Conservation (phyloP, 2,329 filamentous ascomycete species). For the Raffaelea arxii region DNA sequence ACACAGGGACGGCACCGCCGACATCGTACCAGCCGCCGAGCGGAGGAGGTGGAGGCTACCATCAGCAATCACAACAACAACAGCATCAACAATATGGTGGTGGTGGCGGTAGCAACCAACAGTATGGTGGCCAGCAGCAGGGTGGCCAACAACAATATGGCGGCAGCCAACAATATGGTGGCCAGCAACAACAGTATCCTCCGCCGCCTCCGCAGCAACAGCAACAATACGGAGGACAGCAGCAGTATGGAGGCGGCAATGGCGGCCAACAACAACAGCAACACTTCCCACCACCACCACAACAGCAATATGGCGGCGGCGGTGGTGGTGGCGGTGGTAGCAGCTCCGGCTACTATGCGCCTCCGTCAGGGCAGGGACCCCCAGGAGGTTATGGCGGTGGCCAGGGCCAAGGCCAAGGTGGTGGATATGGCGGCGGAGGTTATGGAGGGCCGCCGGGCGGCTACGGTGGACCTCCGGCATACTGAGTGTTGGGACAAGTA, state of each 20-base stretch:
- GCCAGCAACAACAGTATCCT: neutral
- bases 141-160: neutral
- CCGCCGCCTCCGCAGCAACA: neutral
- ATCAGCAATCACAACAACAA: neutral
- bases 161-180: no score
- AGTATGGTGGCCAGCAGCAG: neutral
- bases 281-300: neutral
- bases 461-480: constrained; percentile 13
- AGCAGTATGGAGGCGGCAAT: neutral
- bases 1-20: constrained; percentile 55
- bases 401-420: neutral
- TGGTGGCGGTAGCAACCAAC: neutral
- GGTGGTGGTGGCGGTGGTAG: neutral
- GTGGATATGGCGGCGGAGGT: constrained; percentile 2
- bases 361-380: constrained; percentile 1
- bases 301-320: neutral
- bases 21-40: constrained; percentile 41
- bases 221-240: constrained; percentile 1
- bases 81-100: neutral
- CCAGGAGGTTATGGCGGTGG: no score
- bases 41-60: neutral
- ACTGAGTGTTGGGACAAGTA: no score
- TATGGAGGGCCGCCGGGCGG: constrained; percentile 9
- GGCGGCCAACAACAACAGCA: neutral
- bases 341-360: constrained; percentile 2